Conservation (phyloP, 805 yeast genomes). For the Myxozyma geophila region DNA sequence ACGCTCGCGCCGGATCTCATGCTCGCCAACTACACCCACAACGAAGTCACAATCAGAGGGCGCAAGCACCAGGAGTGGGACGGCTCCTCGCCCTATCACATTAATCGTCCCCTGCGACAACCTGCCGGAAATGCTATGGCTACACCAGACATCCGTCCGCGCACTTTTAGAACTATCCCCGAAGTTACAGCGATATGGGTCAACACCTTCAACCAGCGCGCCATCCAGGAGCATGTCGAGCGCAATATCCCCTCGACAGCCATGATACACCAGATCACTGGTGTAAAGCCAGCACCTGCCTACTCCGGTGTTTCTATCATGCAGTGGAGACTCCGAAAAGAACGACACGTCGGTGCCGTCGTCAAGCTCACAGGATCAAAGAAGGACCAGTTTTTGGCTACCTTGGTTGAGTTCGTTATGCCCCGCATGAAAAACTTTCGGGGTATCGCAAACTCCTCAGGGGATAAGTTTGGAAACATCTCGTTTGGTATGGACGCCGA, state of each 20-base stretch:
- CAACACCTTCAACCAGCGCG: constrained; percentile 76
- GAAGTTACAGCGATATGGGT: constrained; percentile 66
- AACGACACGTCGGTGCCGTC: constrained; percentile 90
- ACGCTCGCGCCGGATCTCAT: constrained; percentile 77
- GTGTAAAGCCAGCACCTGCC: constrained; percentile 74
- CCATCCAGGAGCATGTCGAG: constrained; percentile 67
- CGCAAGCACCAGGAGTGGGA: constrained; percentile 83
- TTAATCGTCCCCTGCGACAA: constrained; percentile 75
- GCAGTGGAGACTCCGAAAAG: constrained; percentile 83
- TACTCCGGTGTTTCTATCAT: constrained; percentile 80
- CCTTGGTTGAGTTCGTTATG: constrained; percentile 87
- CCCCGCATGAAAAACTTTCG: constrained; percentile 89
- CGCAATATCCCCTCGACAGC: constrained; percentile 74
- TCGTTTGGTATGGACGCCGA: constrained; percentile 81
- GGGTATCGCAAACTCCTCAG: constrained; percentile 76
- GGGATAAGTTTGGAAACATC: constrained; percentile 84
- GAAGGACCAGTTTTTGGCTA: constrained; percentile 81
- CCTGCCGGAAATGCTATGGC: constrained; percentile 78
- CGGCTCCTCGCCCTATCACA: constrained; percentile 82
- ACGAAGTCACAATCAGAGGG: constrained; percentile 51
- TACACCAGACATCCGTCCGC: constrained; percentile 71
- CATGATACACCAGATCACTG: constrained; percentile 93
- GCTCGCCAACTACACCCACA: constrained; percentile 74
- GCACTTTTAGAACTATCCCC: constrained; percentile 74
- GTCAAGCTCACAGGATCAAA: constrained; percentile 75